A percentile compares a stretch with the other conserved stretches of the same genome.
Evolutionary conservation across 352 stramenopile genomes (phyloP).

Genomic region (Pythium folliculosum): DNA sequence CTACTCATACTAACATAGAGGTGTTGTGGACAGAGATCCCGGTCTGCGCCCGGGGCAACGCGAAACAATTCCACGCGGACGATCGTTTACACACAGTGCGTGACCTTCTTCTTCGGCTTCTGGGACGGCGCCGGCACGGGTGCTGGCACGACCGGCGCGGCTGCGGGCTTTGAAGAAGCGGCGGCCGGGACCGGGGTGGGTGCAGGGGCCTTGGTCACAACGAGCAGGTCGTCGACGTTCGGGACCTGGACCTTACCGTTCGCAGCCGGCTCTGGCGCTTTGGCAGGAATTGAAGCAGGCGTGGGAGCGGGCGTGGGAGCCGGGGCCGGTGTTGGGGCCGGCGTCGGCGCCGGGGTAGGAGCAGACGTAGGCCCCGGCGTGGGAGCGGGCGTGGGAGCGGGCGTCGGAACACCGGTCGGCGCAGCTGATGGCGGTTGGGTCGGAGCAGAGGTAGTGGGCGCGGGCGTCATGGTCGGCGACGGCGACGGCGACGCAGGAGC

Average conservation of each 20-base stretch:
- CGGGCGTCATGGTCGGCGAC: slow-evolving; percentile 27
- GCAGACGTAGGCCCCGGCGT: slow-evolving; percentile 5
- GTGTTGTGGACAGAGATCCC: neutral
- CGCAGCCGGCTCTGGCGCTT: neutral
- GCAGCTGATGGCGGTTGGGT: neutral
- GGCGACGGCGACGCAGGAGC: slow-evolving; percentile 27
- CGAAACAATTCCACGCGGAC: neutral
- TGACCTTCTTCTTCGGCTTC: slow-evolving; percentile 26
- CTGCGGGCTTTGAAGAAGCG: slow-evolving; percentile 1
- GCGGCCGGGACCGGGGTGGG: neutral
- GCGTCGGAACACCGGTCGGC: neutral
- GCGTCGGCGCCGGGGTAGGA: neutral
- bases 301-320: slow-evolving; percentile 18
- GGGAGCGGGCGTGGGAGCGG: neutral
- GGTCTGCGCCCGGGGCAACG: neutral
- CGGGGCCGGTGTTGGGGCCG: slow-evolving; percentile 11
- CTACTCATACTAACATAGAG: slow-evolving; percentile 6
- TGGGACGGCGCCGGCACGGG: slow-evolving; percentile 10
- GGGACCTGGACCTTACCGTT: slow-evolving; percentile 17
- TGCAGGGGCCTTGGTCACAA: neutral
- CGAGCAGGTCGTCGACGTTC: slow-evolving; percentile 9
- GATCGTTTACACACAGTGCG: slow-evolving; percentile 29
- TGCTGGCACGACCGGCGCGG: slow-evolving; percentile 1
- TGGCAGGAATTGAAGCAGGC: neutral
- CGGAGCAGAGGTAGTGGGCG: slow-evolving; percentile 5